These are phyloP conservation scores for Toxoplasma gondii DNA, from an alignment of 169 alveolate genomes.

Conservation along the genomic window DNA sequence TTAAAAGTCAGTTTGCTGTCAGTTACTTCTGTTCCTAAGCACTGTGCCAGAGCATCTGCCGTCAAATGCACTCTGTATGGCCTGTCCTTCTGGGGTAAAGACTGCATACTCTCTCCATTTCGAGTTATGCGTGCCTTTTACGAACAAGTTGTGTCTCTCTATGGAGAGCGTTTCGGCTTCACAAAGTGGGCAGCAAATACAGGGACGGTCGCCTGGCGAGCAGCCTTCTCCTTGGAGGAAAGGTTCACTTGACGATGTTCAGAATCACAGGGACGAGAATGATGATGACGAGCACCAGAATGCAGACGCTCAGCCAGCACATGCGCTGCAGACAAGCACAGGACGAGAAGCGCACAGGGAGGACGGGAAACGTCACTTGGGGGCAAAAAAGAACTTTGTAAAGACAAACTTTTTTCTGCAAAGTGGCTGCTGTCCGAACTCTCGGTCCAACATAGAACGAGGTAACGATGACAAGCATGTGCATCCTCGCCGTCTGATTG, in stretches of 20 bases:
- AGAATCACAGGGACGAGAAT: slow-evolving; percentile 38
- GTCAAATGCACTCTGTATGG: too few species aligned
- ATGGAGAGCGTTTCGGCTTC: too few species aligned
- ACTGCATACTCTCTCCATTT: neutral
- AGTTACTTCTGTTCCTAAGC: too few species aligned
- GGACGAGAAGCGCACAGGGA: neutral
- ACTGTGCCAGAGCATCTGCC: too few species aligned
- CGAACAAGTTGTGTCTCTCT: too few species aligned
- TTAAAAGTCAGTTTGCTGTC: too few species aligned
- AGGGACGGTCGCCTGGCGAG: neutral
- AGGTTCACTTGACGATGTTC: slow-evolving; percentile 1
- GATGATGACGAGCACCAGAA: neutral
- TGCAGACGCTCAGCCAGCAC: slow-evolving; percentile 43
- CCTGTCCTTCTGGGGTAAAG: neutral
- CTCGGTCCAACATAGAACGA: neutral
- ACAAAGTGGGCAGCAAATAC: neutral
- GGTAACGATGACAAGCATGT: neutral
- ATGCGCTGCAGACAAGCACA: slow-evolving; percentile 38
- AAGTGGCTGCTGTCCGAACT: neutral
- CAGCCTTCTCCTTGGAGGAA: neutral
- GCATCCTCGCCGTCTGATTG: too few species aligned
- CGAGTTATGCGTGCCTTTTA: too few species aligned
- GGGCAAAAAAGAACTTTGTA: neutral
- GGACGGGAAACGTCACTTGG: neutral
- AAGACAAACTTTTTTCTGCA: neutral